Conservation (phyloP, 495 filamentous ascomycete genomes). For the Neohortaea acidophila region DNA sequence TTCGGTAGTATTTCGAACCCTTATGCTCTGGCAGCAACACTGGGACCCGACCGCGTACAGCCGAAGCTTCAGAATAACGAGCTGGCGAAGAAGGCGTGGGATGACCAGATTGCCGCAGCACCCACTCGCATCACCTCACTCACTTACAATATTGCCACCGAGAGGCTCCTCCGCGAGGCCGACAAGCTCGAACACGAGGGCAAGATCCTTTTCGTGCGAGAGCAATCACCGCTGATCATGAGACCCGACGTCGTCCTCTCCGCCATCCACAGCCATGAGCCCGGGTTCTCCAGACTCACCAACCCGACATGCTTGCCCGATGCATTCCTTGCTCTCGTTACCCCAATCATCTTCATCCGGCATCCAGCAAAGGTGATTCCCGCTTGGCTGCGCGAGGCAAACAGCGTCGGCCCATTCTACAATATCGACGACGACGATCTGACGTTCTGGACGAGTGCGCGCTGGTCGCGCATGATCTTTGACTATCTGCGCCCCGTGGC, state of each 20-base stretch:
- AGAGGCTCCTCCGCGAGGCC: background rate
- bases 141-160: background rate
- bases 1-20: background rate
- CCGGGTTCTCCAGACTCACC: background rate
- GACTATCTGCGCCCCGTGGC: background rate
- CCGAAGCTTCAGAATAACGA: background rate
- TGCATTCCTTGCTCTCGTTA: background rate
- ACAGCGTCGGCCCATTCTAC: background rate
- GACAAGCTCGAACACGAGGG: slow-evolving; percentile 1
- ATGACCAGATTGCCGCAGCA: background rate
- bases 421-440: background rate
- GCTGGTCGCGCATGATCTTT: slow-evolving; percentile 1
- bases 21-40: slow-evolving; percentile 1
- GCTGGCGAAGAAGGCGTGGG: background rate
- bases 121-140: background rate
- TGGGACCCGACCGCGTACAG: slow-evolving; percentile 1
- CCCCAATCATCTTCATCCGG: slow-evolving; percentile 1
- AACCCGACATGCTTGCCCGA: slow-evolving; percentile 1
- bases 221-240: background rate
- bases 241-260: background rate
- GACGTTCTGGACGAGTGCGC: background rate
- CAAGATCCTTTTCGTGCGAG: background rate
- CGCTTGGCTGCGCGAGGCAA: background rate
- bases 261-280: background rate
- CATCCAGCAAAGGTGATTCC: background rate